A percentile compares a stretch with the other conserved stretches of the same genome.
phyloP scores from a whole-genome alignment of 2,329 filamentous ascomycete genomes.

The Iodosphaeria phyllophila region DNA sequence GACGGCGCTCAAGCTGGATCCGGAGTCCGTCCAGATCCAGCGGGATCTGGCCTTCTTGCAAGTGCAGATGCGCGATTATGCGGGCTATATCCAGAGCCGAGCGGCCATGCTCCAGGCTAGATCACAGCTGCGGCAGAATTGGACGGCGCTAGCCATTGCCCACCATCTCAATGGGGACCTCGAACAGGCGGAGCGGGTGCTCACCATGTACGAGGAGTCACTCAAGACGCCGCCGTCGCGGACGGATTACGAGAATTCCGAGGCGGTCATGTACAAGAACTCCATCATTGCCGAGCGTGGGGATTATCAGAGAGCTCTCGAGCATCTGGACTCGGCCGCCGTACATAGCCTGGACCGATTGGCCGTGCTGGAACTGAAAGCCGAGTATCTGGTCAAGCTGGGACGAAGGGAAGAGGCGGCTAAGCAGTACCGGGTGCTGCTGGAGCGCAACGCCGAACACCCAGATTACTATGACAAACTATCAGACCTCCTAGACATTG shows the following conservation, averaged over 20 bases:
- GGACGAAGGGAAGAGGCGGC: conserved; percentile 63
- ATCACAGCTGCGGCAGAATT: conserved; percentile 72
- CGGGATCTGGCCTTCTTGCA: conserved; percentile 85
- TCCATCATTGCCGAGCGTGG: conserved; percentile 80
- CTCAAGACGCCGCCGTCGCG: conserved; percentile 63
- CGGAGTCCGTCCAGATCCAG: conserved; percentile 87
- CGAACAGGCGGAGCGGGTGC: conserved; percentile 70
- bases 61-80: conserved; percentile 90
- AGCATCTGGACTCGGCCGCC: conserved; percentile 63
- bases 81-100: conserved; percentile 81
- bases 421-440: conserved; percentile 58
- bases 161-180: conserved; percentile 81
- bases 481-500: conserved; percentile 46
- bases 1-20: conserved; percentile 80
- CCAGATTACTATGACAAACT: conserved; percentile 71
- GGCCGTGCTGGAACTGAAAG: conserved; percentile 69
- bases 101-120: conserved; percentile 72
- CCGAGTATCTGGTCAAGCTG: conserved; percentile 66
- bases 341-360: conserved; percentile 70
- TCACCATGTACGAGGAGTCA: conserved; percentile 86
- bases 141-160: conserved; percentile 92
- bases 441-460: conserved; percentile 80
- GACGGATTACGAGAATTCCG: conserved; percentile 77
- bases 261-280: conserved; percentile 91
- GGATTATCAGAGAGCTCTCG: conserved; percentile 63